These are phyloP conservation scores for Trichosanthes cucumerina DNA, from an alignment of 306 rosid genomes.

Conservation along the genomic window DNA sequence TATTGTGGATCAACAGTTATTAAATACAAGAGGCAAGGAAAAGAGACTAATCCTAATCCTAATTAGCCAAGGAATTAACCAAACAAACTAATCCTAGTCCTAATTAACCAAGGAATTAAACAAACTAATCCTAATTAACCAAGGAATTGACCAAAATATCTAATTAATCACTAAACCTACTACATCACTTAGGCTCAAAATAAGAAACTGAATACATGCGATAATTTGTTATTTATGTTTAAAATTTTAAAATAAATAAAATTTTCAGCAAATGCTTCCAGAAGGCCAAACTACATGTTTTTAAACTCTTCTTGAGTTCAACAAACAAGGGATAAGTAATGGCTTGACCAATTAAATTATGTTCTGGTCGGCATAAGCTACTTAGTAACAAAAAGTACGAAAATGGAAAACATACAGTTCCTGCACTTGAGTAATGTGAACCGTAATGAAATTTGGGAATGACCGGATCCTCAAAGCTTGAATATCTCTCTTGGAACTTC, in stretches of 20 bases:
- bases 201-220: neutral
- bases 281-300: neutral
- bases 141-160: no score
- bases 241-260: neutral
- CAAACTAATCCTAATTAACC: no score
- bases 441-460: constrained; percentile 97
- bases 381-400: neutral
- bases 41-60: no score
- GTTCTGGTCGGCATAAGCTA: neutral
- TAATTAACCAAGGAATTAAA: no score
- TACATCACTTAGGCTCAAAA: neutral
- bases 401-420: constrained; percentile 57
- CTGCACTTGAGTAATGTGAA: constrained; percentile 98
- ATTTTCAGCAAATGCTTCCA: neutral
- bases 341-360: neutral
- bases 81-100: no score
- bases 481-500: constrained; percentile 86
- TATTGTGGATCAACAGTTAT: no score
- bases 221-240: neutral
- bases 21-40: no score
- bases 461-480: constrained; percentile 86
- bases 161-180: no score
- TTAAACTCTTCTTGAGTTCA: neutral
- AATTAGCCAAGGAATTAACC: no score
- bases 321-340: neutral